Base-by-base conservation (phyloP, 208 protist genomes). In the Crithidia expoeki region DNA sequence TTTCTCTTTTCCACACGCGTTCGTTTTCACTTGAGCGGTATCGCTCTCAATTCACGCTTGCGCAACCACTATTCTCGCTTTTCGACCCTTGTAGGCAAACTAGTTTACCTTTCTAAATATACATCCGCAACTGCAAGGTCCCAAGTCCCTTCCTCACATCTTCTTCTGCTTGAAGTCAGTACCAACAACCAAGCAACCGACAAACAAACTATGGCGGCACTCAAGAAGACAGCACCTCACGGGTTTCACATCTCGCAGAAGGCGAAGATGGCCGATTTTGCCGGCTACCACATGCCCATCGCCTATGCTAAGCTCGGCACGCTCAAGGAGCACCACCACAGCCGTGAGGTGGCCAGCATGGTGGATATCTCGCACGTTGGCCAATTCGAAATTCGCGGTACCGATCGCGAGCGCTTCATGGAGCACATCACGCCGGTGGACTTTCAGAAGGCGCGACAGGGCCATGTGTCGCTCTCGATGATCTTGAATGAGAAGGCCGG, bases 331-430 rank as follows among this genome's bases (percentile, higher is more conserved):
- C 96, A 98, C 77, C 25, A 91, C 17, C 94, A 97, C 77, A 96
- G 85, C 5, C 85, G 97, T 65, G 65, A 82, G 52, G 84, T 81
- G 7, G 81, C 86, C 19, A 76, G 85, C 36, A 71, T 99, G n/a
- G 99, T 99, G 71, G 98, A 99, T 74, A 91, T 99, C 0, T 98
- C 96, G 16, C 98, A 99, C 84, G 97, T 99, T 95, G 94, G 94
- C 23, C 96, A 98, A 68, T 77, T 98, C 55, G 78, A 86, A 53
- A 56, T 98, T 14, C 79, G 76, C 62, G 97, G 98, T 44, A 72
- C 76, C 1, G 97, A 99, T 74, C 88, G 94, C 42, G 76, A 88
- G 44, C 79, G 80, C 30, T 99, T 99, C 74, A 72, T 98, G 33
- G 97, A 99, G 76, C 84, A 75, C 36, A 72, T 99, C 7, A 92